These are phyloP conservation scores for Primulina tabacum DNA, from an alignment of 257 asterid genomes.

Conservation along the genomic window DNA sequence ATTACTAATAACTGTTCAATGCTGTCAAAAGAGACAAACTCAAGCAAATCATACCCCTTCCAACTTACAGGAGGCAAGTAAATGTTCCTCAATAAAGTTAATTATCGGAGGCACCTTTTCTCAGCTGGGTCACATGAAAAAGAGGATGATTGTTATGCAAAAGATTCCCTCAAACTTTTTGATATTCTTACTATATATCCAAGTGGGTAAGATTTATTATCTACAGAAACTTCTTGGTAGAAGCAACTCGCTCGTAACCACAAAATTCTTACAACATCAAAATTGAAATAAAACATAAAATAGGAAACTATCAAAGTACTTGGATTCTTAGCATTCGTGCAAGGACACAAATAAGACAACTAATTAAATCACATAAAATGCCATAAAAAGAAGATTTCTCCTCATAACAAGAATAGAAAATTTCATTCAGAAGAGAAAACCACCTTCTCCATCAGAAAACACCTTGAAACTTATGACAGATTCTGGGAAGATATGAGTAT, in stretches of 20 bases:
- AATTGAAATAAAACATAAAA: neutral
- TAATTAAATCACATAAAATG: neutral
- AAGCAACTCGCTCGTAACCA: neutral
- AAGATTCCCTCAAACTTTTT: neutral
- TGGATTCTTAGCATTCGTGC: neutral
- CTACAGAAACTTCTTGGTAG: neutral
- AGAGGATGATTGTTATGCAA: neutral
- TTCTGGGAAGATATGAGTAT: constrained; percentile 83
- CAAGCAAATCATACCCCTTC: too few species aligned
- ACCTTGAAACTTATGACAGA: constrained; percentile 76
- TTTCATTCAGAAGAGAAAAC: constrained; percentile 2
- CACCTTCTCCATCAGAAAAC: constrained; percentile 53
- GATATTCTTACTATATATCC: neutral
- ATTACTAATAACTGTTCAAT: too few species aligned
- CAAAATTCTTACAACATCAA: neutral
- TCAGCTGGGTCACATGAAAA: neutral
- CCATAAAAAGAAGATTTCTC: neutral
- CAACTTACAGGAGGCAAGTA: too few species aligned
- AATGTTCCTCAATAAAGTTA: neutral
- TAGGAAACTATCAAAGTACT: neutral
- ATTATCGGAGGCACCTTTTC: neutral
- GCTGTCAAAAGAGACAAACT: too few species aligned
- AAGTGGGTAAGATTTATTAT: neutral
- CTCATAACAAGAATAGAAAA: neutral
- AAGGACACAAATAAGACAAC: neutral